Conservation (phyloP, 108 stramenopile species). For the Cyclotella cryptica region DNA sequence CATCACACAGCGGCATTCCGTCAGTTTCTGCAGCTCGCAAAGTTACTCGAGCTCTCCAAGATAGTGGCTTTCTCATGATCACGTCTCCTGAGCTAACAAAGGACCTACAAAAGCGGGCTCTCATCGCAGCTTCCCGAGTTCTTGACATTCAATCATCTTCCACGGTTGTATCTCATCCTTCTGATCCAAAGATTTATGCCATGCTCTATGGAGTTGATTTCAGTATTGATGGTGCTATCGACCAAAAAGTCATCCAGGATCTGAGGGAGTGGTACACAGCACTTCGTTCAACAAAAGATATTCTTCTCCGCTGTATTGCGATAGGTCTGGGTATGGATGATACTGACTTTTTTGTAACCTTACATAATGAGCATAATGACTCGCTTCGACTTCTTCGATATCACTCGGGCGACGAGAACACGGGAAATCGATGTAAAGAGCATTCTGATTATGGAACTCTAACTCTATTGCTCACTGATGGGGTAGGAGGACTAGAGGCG, state of each 20-base stretch:
- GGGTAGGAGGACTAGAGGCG: constrained; percentile 66
- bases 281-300: constrained; percentile 48
- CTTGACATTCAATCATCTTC: constrained; percentile 23
- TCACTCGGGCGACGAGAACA: constrained; percentile 25
- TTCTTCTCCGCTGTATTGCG: constrained; percentile 58
- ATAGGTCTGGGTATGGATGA: constrained; percentile 60
- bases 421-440: constrained; percentile 76
- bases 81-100: constrained; percentile 44
- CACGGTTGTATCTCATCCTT: constrained; percentile 60
- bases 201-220: constrained; percentile 56
- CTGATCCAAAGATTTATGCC: constrained; percentile 71
- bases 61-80: constrained; percentile 70
- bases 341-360: constrained; percentile 47
- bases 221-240: constrained; percentile 6
- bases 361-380: constrained; percentile 63
- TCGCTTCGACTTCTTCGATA: constrained; percentile 64
- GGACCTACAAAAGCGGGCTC: constrained; percentile 55
- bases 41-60: constrained; percentile 50
- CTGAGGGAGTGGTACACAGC: constrained; percentile 60
- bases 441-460: constrained; percentile 81
- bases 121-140: constrained; percentile 51
- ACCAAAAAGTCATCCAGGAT: not conserved
- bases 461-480: constrained; percentile 70
- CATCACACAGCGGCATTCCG: constrained; percentile 9
- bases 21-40: constrained; percentile 15